Conservation (phyloP, 176 grass and related monocot genomes). For the Elaeis guineensis region DNA sequence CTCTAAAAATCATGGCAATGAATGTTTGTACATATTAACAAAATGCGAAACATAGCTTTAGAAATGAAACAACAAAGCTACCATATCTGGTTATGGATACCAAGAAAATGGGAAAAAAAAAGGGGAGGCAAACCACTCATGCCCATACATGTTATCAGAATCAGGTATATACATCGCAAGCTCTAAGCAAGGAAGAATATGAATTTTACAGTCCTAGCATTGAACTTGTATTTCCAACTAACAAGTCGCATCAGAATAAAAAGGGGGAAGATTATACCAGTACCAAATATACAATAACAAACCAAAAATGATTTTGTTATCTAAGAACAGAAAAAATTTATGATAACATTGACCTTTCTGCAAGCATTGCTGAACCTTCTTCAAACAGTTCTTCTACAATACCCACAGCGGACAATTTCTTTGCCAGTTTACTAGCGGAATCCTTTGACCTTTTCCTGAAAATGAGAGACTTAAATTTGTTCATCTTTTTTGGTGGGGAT, state of each 20-base stretch:
- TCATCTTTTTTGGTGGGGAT: constrained; percentile 76
- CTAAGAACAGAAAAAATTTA: too few species aligned
- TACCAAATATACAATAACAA: background rate
- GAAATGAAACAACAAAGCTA: too few species aligned
- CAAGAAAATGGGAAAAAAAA: background rate
- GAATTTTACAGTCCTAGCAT: background rate
- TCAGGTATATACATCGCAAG: background rate
- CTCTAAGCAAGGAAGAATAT: background rate
- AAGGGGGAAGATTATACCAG: background rate
- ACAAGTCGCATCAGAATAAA: background rate
- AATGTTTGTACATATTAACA: too few species aligned
- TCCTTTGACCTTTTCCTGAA: constrained; percentile 66
- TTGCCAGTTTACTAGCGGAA: constrained; percentile 54
- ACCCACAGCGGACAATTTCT: constrained; percentile 55
- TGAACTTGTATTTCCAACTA: background rate
- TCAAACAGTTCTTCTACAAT: constrained; percentile 83
- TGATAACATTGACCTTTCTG: constrained; percentile 52
- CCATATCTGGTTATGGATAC: too few species aligned
- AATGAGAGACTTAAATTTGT: constrained; percentile 67
- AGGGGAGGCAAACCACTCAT: background rate
- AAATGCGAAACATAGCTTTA: too few species aligned
- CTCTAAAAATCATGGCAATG: too few species aligned
- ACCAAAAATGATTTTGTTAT: too few species aligned
- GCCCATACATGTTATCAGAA: background rate
- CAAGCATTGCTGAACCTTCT: constrained; percentile 95